Conservation (phyloP, 257 asterid species). For the Phtheirospermum japonicum region DNA sequence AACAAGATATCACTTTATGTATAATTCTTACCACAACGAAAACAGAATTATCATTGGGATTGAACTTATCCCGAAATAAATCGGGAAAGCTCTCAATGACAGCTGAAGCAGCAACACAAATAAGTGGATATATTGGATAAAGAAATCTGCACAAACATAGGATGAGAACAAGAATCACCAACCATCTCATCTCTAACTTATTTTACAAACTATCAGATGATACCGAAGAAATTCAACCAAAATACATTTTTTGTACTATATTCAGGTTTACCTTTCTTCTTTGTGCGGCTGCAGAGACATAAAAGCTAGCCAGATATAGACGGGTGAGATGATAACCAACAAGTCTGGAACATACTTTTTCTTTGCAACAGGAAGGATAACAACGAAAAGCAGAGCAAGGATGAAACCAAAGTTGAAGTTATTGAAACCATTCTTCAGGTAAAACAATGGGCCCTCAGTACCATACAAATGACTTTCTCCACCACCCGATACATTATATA, state of each 20-base stretch:
- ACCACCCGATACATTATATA: constrained; percentile 88
- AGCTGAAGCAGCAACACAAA: constrained; percentile 98
- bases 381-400: constrained; percentile 79
- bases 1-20: constrained; percentile 17
- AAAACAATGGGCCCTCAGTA: constrained; percentile 79
- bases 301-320: constrained; percentile 89
- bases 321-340: constrained; percentile 73
- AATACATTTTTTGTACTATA: constrained; percentile 12
- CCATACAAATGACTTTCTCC: constrained; percentile 99
- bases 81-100: constrained; percentile 94
- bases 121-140: constrained; percentile 96
- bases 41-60: constrained; percentile 47
- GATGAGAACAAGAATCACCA: constrained; percentile 27
- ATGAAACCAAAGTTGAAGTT: constrained; percentile 88
- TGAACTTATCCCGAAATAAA: constrained; percentile 69
- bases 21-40: constrained; percentile 58
- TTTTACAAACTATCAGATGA: constrained; percentile 22
- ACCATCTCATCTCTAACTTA: constrained; percentile 21
- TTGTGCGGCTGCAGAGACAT: constrained; percentile 99
- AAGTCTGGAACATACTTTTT: constrained; percentile 80
- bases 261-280: constrained; percentile 76
- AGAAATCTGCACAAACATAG: constrained; percentile 67
- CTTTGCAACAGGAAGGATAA: constrained; percentile 68
- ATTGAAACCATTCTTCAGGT: constrained; percentile 87
- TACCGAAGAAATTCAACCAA: constrained; percentile 13